These are phyloP conservation scores for Pilobolus umbonatus DNA, from an alignment of 192 early-diverging fungal species.

Conservation along the genomic window DNA sequence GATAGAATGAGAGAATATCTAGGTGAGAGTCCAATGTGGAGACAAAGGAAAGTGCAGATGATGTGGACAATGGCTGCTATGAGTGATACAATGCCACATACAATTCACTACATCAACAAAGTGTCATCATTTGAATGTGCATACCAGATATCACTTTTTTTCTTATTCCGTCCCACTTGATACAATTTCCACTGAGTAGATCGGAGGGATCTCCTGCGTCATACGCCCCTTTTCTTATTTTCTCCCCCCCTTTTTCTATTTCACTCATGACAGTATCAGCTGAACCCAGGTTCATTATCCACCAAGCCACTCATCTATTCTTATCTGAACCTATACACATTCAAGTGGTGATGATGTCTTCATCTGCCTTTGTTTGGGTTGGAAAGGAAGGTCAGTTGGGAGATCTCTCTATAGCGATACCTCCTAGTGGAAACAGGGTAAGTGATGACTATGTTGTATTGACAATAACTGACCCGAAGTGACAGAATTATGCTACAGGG, in stretches of 20 bases:
- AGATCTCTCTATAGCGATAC: conserved; percentile 30
- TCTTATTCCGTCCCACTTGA: too few species aligned
- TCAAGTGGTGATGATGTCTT: conserved; percentile 28
- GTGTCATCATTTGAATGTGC: too few species aligned
- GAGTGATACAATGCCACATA: too few species aligned
- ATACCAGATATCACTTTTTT: too few species aligned
- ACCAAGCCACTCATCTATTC: conserved; percentile 31
- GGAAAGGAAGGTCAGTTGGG: conserved; percentile 19
- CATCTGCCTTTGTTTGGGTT: conserved; percentile 27
- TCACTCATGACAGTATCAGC: conserved; percentile 4
- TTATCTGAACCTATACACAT: conserved; percentile 24
- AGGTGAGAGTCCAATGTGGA: too few species aligned
- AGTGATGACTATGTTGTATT: neutral
- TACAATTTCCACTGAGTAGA: too few species aligned
- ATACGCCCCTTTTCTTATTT: too few species aligned
- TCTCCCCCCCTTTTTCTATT: too few species aligned
- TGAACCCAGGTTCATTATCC: conserved; percentile 25
- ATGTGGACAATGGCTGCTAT: too few species aligned
- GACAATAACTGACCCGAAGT: neutral
- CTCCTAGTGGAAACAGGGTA: conserved; percentile 19
- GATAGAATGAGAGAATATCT: neutral
- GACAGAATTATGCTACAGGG: conserved; percentile 15
- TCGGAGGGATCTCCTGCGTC: too few species aligned
- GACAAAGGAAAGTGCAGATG: too few species aligned
- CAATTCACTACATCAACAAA: too few species aligned